Conservation (phyloP, 176 grass and related monocot genomes). For the Puya raimondii region DNA sequence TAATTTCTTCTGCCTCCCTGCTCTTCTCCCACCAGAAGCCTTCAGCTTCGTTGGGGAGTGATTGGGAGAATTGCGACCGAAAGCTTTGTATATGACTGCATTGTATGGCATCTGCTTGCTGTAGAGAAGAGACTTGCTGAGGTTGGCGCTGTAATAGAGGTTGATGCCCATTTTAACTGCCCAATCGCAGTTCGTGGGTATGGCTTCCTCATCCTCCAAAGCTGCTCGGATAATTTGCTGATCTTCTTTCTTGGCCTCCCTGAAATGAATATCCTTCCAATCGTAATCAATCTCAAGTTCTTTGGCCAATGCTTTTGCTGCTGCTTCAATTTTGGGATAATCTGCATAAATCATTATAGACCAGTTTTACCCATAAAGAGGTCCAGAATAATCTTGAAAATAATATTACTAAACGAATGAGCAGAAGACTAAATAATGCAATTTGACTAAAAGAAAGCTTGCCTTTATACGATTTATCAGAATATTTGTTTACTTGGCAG, state of each 20-base stretch:
- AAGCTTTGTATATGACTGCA: slow-evolving; percentile 69
- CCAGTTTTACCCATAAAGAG: slow-evolving; percentile 17
- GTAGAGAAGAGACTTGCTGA: slow-evolving; percentile 76
- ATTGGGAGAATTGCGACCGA: slow-evolving; percentile 40
- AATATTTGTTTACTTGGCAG: too few relatives aligned
- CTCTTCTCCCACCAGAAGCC: slow-evolving; percentile 33
- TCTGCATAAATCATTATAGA: slow-evolving; percentile 49
- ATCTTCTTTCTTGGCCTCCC: slow-evolving; percentile 43
- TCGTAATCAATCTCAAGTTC: slow-evolving; percentile 50
- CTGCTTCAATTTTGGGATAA: slow-evolving; percentile 85
- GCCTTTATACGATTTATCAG: too few relatives aligned
- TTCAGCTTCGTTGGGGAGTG: slow-evolving; percentile 39
- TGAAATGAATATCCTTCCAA: slow-evolving; percentile 74
- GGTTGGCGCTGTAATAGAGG: slow-evolving; percentile 86
- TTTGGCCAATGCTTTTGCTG: slow-evolving; percentile 65
- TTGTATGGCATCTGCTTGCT: slow-evolving; percentile 89
- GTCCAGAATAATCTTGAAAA: neutral
- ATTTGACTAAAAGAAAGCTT: too few relatives aligned
- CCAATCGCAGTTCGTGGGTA: slow-evolving; percentile 80
- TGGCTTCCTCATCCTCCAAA: slow-evolving; percentile 57
- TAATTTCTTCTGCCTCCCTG: slow-evolving; percentile 55
- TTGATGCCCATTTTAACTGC: slow-evolving; percentile 94
- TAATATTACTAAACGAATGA: slow-evolving; percentile 3
- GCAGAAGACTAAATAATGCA: neutral
- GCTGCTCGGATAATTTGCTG: slow-evolving; percentile 44